These are phyloP conservation scores for Saccharomycopsis babjevae DNA, from an alignment of 805 yeast species.

Conservation along the genomic window DNA sequence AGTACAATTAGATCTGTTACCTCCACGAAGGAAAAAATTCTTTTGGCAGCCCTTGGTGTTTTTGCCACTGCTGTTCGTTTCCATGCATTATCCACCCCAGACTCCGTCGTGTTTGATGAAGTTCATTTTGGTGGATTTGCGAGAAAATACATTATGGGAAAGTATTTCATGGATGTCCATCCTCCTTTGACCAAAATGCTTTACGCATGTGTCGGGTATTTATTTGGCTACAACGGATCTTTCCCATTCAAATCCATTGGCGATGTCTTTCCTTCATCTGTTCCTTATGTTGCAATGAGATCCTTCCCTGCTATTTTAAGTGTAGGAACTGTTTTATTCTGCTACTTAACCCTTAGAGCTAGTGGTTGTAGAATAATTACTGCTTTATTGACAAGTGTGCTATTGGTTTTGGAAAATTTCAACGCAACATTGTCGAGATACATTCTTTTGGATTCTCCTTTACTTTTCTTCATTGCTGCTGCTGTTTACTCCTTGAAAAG, in stretches of 20 bases:
- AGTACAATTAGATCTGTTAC: slow-evolving; percentile 32
- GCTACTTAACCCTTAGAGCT: slow-evolving; percentile 58
- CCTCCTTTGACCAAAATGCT: slow-evolving; percentile 76
- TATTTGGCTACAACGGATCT: slow-evolving; percentile 65
- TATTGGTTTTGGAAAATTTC: slow-evolving; percentile 58
- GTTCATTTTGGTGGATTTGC: slow-evolving; percentile 93
- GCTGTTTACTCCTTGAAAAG: slow-evolving; percentile 56
- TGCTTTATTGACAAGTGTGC: slow-evolving; percentile 44
- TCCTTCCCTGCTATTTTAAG: slow-evolving; percentile 60
- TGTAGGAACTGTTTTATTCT: slow-evolving; percentile 51
- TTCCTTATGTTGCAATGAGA: slow-evolving; percentile 64
- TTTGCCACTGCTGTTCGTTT: slow-evolving; percentile 53
- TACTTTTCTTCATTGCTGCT: slow-evolving; percentile 67
- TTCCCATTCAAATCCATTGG: slow-evolving; percentile 63
- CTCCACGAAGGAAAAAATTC: slow-evolving; percentile 30
- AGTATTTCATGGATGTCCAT: slow-evolving; percentile 63
- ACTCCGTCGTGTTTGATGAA: slow-evolving; percentile 84
- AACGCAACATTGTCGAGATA: slow-evolving; percentile 59
- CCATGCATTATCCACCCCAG: slow-evolving; percentile 51
- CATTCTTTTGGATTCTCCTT: slow-evolving; percentile 66
- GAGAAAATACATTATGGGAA: slow-evolving; percentile 58
- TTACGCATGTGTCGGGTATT: slow-evolving; percentile 56
- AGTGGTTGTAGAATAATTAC: slow-evolving; percentile 62
- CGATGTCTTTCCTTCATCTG: slow-evolving; percentile 41
- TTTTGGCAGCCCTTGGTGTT: slow-evolving; percentile 35